Base-by-base conservation (phyloP, 257 asterid species). In the Solanum chmielewskii region DNA sequence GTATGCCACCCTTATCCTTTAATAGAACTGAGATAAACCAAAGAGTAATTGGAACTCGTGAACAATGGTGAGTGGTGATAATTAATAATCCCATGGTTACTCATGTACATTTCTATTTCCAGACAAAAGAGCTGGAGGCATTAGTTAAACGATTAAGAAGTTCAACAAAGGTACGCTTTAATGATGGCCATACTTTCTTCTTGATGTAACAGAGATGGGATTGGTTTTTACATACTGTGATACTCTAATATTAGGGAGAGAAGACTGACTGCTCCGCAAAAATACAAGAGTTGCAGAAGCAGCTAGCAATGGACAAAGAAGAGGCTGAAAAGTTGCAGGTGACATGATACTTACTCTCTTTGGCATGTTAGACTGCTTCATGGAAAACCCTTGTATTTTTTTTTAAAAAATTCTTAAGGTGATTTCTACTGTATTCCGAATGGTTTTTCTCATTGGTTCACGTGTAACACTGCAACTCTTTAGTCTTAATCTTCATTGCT, bases 261-360 rank as follows among this genome's bases (percentile, higher is more conserved):
- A 94, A 94, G 90, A 93, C 90, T 39, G 98, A 97, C 89, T 95
- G 92, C 88, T 87, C 98, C 59, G 68, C 90, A 44, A 97, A 97
- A 92, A 94, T 97, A 89, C 98, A 90, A 88, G 98, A 95, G 91
- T 92, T 97, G 87, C 96, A 91, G 89, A 97, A 94, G 91, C 99
- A 97, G 91, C 97, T 95, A 87, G 84, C 91, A 29, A 95, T 97
- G 98, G 98, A 97, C 93, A 91, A 85, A 88, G 96, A 94, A 89
- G 99, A 97, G 90, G 99, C 94, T 78, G 93, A 93, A 86, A 97
- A 93, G 88, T 91, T 97, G 89, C 98, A 94, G 98, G 98, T 97
- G 85, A 87, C 87, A 85, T 74, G 52, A 73, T 64, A 45, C 39
- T 64, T 74, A 75, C 86, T 78, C 49, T 64, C 66, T 31, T 87